phyloP scores from a whole-genome alignment of 2,329 filamentous ascomycete species.

The Tolypocladium album region DNA sequence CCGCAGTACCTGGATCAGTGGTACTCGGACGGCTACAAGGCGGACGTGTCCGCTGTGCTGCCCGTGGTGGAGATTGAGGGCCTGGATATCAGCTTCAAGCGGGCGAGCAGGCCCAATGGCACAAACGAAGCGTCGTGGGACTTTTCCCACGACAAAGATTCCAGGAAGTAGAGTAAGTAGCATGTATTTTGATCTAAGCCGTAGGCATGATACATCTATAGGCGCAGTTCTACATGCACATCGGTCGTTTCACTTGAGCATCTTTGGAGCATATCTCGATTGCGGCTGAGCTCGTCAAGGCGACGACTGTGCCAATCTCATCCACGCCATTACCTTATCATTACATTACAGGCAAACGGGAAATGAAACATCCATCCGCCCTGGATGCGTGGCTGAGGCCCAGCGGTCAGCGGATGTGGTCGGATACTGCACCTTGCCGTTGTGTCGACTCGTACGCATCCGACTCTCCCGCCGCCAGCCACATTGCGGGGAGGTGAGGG shows the following conservation, averaged over 20 bases:
- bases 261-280: not conserved
- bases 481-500: not conserved
- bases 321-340: not conserved
- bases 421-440: not conserved
- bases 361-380: not conserved
- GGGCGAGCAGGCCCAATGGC: constrained; percentile 37
- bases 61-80: constrained; percentile 34
- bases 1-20: constrained; percentile 36
- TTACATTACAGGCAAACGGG: not conserved
- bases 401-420: not conserved
- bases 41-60: constrained; percentile 28
- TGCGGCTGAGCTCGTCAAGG: not conserved
- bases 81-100: constrained; percentile 31
- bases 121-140: constrained; percentile 48
- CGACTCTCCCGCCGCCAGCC: not conserved
- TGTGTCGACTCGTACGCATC: not conserved
- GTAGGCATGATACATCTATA: not conserved
- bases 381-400: not conserved
- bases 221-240: not conserved
- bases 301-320: not conserved
- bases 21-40: constrained; percentile 30
- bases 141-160: constrained; percentile 32
- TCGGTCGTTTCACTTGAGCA: not conserved
- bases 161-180: constrained; percentile 1
- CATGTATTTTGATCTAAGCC: not conserved